Conservation (phyloP, 1,284 basidiomycete genomes). For the Coriolopsis trogii region DNA sequence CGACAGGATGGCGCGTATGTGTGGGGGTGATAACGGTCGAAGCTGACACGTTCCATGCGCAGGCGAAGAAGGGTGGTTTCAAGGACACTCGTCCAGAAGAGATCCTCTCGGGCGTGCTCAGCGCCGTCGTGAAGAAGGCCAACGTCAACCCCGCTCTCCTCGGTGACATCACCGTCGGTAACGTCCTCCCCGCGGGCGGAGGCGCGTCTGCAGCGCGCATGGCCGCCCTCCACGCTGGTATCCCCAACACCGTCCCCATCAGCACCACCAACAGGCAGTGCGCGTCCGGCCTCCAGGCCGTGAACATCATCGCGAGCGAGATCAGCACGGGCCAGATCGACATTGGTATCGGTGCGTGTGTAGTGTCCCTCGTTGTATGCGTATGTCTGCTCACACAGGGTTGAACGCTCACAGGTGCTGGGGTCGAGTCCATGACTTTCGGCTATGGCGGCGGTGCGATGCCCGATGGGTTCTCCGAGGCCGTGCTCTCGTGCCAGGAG, state of each 20-base stretch:
- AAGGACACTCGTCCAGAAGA: conserved; percentile 93
- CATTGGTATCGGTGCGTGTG: conserved; percentile 82
- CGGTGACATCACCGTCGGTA: conserved; percentile 91
- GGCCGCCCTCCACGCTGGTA: conserved; percentile 92
- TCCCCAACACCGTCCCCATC: conserved; percentile 81
- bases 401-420: conserved; percentile 62
- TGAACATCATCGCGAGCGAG: conserved; percentile 90
- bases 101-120: conserved; percentile 82
- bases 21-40: not conserved
- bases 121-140: conserved; percentile 67
- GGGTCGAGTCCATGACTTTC: conserved; percentile 95
- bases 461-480: conserved; percentile 80
- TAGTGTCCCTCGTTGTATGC: not conserved
- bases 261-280: conserved; percentile 96
- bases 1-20: not conserved
- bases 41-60: conserved; percentile 3
- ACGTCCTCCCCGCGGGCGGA: conserved; percentile 91
- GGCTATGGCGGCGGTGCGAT: conserved; percentile 77
- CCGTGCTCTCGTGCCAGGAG: conserved; percentile 77
- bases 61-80: conserved; percentile 92
- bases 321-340: conserved; percentile 87
- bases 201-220: conserved; percentile 92
- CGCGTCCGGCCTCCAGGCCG: conserved; percentile 88
- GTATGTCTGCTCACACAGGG: not conserved
- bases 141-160: conserved; percentile 81